Conservation (phyloP, 257 asterid species). For the Jaltomata sinuosa region DNA sequence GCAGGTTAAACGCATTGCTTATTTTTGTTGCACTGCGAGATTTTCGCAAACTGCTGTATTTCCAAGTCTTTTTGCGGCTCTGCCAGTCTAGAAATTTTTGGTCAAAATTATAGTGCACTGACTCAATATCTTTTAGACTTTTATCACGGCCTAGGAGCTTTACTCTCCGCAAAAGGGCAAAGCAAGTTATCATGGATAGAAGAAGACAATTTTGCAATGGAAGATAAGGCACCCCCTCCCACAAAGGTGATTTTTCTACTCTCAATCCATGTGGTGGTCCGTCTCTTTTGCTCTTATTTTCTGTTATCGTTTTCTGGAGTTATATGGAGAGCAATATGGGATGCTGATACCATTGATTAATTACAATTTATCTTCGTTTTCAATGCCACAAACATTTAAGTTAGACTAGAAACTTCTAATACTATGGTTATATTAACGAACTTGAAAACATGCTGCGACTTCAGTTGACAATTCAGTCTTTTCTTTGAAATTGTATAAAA, state of each 20-base stretch:
- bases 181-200: conserved; percentile 51
- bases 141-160: conserved; percentile 50
- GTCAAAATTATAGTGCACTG: not conserved
- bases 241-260: conserved; percentile 43
- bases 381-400: not conserved
- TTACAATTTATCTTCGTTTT: not conserved
- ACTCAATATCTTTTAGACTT: conserved; percentile 38
- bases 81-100: not conserved
- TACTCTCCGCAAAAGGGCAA: conserved; percentile 69
- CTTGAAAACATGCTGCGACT: not conserved
- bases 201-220: conserved; percentile 64
- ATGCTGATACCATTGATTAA: not conserved
- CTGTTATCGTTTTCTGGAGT: not conserved
- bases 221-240: conserved; percentile 37
- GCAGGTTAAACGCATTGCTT: not conserved
- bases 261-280: not conserved
- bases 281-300: not conserved
- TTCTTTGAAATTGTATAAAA: not conserved
- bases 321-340: not conserved
- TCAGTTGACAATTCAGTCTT: not conserved
- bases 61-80: not conserved
- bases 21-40: not conserved
- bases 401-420: not conserved
- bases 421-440: not conserved
- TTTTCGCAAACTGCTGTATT: not conserved